A percentile compares a stretch with the other conserved stretches of the same genome.
phyloP scores from a whole-genome alignment of 1,284 basidiomycete species.

The Golubevia pallescens region DNA sequence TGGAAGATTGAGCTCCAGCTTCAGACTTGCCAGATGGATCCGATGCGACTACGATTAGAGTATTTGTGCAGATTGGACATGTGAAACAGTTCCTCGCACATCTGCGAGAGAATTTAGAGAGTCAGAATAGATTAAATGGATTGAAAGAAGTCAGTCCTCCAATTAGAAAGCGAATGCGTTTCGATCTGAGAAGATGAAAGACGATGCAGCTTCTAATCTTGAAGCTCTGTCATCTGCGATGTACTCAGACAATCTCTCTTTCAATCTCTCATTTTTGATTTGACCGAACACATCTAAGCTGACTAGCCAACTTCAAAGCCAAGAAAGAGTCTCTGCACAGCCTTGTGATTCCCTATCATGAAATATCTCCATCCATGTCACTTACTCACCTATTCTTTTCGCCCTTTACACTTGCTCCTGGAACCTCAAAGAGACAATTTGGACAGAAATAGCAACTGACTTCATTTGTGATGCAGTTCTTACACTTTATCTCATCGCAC shows the following conservation, averaged over 20 bases:
- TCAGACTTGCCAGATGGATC: slow-evolving; percentile 69
- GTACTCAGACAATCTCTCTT: background rate
- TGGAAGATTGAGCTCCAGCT: slow-evolving; percentile 68
- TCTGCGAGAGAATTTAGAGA: too few relatives aligned
- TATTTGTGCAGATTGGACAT: slow-evolving; percentile 89
- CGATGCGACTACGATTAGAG: slow-evolving; percentile 82
- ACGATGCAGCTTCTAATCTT: background rate
- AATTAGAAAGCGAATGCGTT: too few relatives aligned
- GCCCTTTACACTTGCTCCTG: slow-evolving; percentile 89
- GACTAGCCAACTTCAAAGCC: slow-evolving; percentile 43
- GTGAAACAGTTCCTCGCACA: slow-evolving; percentile 97
- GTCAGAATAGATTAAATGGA: too few relatives aligned
- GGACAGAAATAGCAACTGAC: slow-evolving; percentile 97
- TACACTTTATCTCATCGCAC: slow-evolving; percentile 91
- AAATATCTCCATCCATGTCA: too few relatives aligned
- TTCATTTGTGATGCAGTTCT: slow-evolving; percentile 87
- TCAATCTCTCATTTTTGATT: slow-evolving; percentile 15
- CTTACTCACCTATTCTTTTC: slow-evolving; percentile 89
- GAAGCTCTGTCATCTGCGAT: slow-evolving; percentile 17
- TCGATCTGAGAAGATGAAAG: too few relatives aligned
- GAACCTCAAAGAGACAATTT: slow-evolving; percentile 98
- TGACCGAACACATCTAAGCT: slow-evolving; percentile 58
- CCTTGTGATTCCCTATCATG: too few relatives aligned
- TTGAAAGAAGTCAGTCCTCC: too few relatives aligned
- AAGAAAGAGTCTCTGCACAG: too few relatives aligned